These are phyloP conservation scores for Candida peoriensis DNA, from an alignment of 805 yeast genomes.

Conservation along the genomic window DNA sequence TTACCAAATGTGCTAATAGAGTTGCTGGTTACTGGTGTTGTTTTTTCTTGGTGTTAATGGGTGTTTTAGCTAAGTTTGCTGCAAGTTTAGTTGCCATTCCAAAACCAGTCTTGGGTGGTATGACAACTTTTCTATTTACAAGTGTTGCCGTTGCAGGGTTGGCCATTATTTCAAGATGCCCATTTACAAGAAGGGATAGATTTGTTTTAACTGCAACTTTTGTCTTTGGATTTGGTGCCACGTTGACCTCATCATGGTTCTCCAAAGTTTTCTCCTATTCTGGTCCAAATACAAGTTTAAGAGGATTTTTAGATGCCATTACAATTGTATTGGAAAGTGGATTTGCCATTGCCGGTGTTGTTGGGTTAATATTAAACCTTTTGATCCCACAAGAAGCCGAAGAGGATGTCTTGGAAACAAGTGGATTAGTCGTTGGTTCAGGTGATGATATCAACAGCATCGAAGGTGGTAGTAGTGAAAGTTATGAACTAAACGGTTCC, in stretches of 20 bases:
- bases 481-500: conserved; percentile 7
- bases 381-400: conserved; percentile 54
- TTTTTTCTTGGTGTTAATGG: conserved; percentile 79
- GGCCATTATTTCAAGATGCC: conserved; percentile 48
- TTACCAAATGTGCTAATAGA: conserved; percentile 89
- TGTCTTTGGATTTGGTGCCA: conserved; percentile 63
- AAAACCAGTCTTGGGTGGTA: conserved; percentile 77
- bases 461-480: conserved; percentile 16
- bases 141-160: conserved; percentile 75
- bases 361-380: conserved; percentile 57
- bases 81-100: conserved; percentile 88
- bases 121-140: conserved; percentile 76
- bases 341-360: conserved; percentile 63
- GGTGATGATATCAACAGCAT: too few relatives aligned
- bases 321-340: conserved; percentile 68
- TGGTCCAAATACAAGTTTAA: conserved; percentile 49
- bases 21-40: conserved; percentile 77
- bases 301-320: conserved; percentile 64
- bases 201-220: conserved; percentile 61
- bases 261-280: conserved; percentile 55
- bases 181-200: conserved; percentile 67
- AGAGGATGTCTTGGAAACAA: too few relatives aligned
- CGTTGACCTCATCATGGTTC: conserved; percentile 64
- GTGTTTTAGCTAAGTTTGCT: conserved; percentile 79
- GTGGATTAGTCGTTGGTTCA: too few relatives aligned